Evolutionary conservation across 2,329 filamentous ascomycete species (phyloP), one percentile per base, ranked within the genome.

Genomic region (Penicillium hordei): DNA sequence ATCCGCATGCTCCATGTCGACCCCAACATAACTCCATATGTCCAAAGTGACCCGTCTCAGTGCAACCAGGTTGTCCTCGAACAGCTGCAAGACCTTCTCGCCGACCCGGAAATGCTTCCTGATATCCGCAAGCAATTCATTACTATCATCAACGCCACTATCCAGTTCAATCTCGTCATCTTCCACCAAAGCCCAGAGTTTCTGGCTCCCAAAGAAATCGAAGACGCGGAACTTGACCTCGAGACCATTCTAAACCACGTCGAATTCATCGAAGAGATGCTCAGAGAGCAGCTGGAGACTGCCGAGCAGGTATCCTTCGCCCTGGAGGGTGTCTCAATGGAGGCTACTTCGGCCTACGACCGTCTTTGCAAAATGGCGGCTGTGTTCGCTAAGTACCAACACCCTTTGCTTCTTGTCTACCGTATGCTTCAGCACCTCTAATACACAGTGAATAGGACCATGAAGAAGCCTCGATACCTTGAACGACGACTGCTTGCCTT

Each of bases 141-240:
- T 1, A 58, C 50, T 0, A 60, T 72, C 43, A 55, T 59, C 42
- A 65, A 70, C 52, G 58, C 59, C 39, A 43, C 68, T 5, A 55
- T 71, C 10, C 52, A 59, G 5, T 58, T 70, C 19, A 67, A 71
- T 21, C 36, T 50, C 8, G 50, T 69, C 5, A 52, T 72, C 5
- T 72, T 69, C 31, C 61, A 56, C 25, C 57, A 56, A 10, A 57
- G 45, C 31, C 23, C 46, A 19, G n/a, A 50, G 36, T 57, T 65
- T 25, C 29, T 67, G 21, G 52, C 55, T 10, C 31, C 48, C 2
- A 34, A 53, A 7, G 67, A 64, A 9, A 48, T 59, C 2, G 27
- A 49, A 1, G 56, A 62, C 8, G 59, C 60, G 4, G 52, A 50
- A 5, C n/a, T 23, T n/a, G 52, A 64, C 8, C 55, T 58, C 1